Evolutionary conservation across 495 filamentous ascomycete species (phyloP).

Genomic region (Penicillium paxilli): DNA sequence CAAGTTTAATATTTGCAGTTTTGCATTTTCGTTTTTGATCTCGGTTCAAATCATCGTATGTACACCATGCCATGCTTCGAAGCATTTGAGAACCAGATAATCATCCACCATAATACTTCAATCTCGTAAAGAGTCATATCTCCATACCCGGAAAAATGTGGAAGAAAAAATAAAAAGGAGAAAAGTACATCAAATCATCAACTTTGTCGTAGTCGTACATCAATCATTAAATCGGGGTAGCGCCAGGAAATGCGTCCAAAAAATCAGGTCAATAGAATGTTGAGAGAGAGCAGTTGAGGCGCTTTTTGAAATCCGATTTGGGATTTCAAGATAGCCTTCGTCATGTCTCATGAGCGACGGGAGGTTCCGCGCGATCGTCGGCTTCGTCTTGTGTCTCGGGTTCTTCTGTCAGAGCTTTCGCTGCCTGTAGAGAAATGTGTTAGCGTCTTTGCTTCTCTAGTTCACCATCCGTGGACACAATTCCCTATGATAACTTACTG

Average conservation of each 20-base stretch:
- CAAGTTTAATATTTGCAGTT: no score
- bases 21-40: background rate
- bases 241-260: slow-evolving; percentile 33
- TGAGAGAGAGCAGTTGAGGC: background rate
- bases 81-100: no score
- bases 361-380: slow-evolving; percentile 40
- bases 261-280: background rate
- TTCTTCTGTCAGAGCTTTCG: slow-evolving; percentile 51
- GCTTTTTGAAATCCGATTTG: background rate
- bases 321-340: background rate
- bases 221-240: slow-evolving; percentile 18
- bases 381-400: slow-evolving; percentile 45
- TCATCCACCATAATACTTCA: no score
- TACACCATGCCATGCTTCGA: slow-evolving; percentile 25
- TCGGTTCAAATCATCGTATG: slow-evolving; percentile 25
- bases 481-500: slow-evolving; percentile 45
- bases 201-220: slow-evolving; percentile 38
- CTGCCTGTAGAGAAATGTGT: slow-evolving; percentile 33
- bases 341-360: slow-evolving; percentile 27
- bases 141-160: slow-evolving; percentile 3
- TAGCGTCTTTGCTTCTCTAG: background rate
- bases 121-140: slow-evolving; percentile 14
- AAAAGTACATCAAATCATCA: slow-evolving; percentile 10
- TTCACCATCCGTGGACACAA: background rate
- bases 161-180: background rate